Evolutionary conservation across 176 grass and related monocot genomes (phyloP).

Genomic region (Raddia guianensis): DNA sequence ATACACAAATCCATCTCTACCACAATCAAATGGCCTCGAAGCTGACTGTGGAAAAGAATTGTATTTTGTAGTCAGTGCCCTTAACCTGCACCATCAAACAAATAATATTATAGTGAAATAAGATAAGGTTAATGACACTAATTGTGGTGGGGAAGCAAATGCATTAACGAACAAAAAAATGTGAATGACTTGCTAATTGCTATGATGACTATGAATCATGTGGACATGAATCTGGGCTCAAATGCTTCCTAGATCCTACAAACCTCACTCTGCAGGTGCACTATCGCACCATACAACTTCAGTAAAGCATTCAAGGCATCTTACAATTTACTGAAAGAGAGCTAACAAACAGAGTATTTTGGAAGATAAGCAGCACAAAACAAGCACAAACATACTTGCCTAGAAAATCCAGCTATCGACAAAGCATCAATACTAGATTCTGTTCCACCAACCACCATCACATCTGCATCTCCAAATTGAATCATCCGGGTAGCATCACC

Average conservation of each 20-base stretch:
- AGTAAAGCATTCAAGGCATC: conserved; percentile 5
- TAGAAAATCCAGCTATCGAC: conserved; percentile 95
- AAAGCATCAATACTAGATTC: conserved; percentile 95
- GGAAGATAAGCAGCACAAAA: conserved; percentile 29
- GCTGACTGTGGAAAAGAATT: conserved; percentile 63
- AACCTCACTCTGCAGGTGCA: background rate
- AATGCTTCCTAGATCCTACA: conserved; percentile 17
- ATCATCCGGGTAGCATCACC: conserved; percentile 94
- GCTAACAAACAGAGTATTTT: background rate
- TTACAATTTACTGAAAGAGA: conserved; percentile 1
- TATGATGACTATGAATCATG: background rate
- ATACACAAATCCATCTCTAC: conserved; percentile 99
- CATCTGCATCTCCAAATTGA: conserved; percentile 98
- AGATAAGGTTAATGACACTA: conserved; percentile 8
- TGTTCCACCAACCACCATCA: conserved; percentile 90
- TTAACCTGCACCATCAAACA: conserved; percentile 54
- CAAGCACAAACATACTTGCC: conserved; percentile 44
- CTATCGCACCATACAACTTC: background rate
- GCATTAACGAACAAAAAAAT: background rate
- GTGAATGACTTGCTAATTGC: background rate
- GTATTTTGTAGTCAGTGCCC: conserved; percentile 81
- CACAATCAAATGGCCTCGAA: conserved; percentile 90
- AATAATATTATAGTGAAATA: conserved; percentile 8
- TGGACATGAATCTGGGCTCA: conserved; percentile 9
- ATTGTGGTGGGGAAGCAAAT: background rate